Evolutionary conservation across 164 flowering plant species (phyloP).

Genomic region (Umbellularia californica): DNA sequence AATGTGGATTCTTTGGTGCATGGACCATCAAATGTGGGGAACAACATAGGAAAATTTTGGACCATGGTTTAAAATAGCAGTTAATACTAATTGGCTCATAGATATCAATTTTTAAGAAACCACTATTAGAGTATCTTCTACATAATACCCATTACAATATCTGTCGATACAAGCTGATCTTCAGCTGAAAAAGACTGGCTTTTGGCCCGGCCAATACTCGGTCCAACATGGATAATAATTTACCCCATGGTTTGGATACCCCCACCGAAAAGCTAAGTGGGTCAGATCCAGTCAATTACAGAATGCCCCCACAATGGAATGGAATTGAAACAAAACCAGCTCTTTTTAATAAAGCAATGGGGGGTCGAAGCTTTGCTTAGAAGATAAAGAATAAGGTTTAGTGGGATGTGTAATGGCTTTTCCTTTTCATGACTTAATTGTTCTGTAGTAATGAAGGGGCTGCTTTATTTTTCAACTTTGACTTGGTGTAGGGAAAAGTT

Average conservation of each 20-base stretch:
- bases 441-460: slow-evolving; percentile 4
- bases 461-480: slow-evolving; percentile 7
- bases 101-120: too few relatives aligned
- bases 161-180: too few relatives aligned
- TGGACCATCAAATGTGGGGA: too few relatives aligned
- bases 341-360: neutral
- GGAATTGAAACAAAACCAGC: neutral
- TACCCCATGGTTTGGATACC: neutral
- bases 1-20: too few relatives aligned
- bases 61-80: too few relatives aligned
- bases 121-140: too few relatives aligned
- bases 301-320: neutral
- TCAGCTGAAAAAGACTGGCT: too few relatives aligned
- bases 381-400: neutral
- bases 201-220: too few relatives aligned
- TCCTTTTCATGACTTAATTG: neutral
- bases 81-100: too few relatives aligned
- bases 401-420: neutral
- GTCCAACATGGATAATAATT: too few relatives aligned
- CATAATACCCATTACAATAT: too few relatives aligned
- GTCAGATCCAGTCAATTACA: neutral
- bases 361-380: neutral
- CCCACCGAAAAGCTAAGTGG: neutral
- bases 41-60: too few relatives aligned
- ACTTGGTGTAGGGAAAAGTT: slow-evolving; percentile 4